Percentiles rank a stretch among this genome's conserved stretches.
These are phyloP conservation scores for Pyrrhoderma noxium DNA, from an alignment of 1,284 basidiomycete genomes.

Conservation along the genomic window DNA sequence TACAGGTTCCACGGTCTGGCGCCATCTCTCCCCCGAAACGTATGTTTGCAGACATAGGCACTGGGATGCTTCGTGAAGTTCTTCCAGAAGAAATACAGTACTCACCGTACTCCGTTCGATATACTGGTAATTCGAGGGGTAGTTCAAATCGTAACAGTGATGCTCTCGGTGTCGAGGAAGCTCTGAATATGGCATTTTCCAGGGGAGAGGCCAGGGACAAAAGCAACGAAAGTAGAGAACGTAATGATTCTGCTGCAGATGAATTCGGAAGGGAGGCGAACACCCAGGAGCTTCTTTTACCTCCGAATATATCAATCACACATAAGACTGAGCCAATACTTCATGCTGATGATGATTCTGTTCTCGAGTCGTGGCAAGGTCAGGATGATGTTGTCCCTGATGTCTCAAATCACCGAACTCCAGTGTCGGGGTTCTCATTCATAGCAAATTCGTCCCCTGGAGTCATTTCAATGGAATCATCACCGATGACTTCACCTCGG, in stretches of 20 bases:
- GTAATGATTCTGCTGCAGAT: not conserved
- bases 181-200: slow-evolving; percentile 16
- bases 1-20: slow-evolving; percentile 22
- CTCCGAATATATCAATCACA: slow-evolving; percentile 2
- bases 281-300: slow-evolving; percentile 8
- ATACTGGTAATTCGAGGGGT: slow-evolving; percentile 16
- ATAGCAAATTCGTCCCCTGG: slow-evolving; percentile 9
- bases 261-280: not conserved
- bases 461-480: slow-evolving; percentile 14
- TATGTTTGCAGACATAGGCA: slow-evolving; percentile 48
- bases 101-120: slow-evolving; percentile 39
- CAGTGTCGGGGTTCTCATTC: not conserved
- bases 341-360: slow-evolving; percentile 5
- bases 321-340: no score
- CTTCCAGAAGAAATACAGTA: slow-evolving; percentile 45
- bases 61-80: slow-evolving; percentile 44
- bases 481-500: slow-evolving; percentile 17
- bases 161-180: slow-evolving; percentile 20
- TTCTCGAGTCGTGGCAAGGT: slow-evolving; percentile 10
- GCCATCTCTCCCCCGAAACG: slow-evolving; percentile 36
- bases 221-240: not conserved
- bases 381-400: slow-evolving; percentile 2
- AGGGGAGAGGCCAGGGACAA: slow-evolving; percentile 9
- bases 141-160: slow-evolving; percentile 20
- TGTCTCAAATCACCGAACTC: not conserved